Percentiles rank a stretch among this genome's conserved stretches.
Conservation (phyloP, 208 protist species). For the Trypanosoma congolense region DNA sequence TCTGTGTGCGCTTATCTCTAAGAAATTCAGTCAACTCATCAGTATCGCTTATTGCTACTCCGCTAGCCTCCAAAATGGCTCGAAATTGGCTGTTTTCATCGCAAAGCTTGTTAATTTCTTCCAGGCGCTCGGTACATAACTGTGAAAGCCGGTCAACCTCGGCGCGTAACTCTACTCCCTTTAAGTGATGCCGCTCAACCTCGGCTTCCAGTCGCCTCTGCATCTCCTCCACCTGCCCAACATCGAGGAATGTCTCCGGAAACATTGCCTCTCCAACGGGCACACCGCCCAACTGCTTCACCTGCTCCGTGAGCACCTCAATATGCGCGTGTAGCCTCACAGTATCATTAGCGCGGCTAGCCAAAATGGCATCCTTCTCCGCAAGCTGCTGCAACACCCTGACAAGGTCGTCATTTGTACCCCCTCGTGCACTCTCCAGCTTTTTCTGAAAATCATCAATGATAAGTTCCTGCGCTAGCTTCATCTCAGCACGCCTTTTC, state of each 20-base stretch:
- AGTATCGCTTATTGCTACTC: conserved; percentile 29
- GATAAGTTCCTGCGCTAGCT: conserved; percentile 63
- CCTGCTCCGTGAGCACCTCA: conserved; percentile 54
- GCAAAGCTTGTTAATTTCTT: conserved; percentile 35
- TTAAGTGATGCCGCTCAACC: conserved; percentile 51
- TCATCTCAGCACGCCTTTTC: conserved; percentile 69
- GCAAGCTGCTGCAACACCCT: conserved; percentile 57
- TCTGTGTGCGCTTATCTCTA: conserved; percentile 33
- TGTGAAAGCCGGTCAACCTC: conserved; percentile 69
- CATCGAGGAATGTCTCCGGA: conserved; percentile 68
- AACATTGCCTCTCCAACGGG: conserved; percentile 38
- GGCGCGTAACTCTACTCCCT: conserved; percentile 60
- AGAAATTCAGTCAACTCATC: conserved; percentile 40
- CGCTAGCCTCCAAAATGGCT: conserved; percentile 23
- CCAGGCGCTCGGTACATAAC: conserved; percentile 47
- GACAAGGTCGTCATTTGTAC: conserved; percentile 77
- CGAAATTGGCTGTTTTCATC: conserved; percentile 33
- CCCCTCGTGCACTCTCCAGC: conserved; percentile 61
- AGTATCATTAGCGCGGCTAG: conserved; percentile 79
- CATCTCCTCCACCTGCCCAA: conserved; percentile 84
- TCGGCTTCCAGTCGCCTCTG: conserved; percentile 47
- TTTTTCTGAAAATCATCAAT: conserved; percentile 87
- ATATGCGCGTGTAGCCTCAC: conserved; percentile 68
- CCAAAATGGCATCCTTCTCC: conserved; percentile 75
- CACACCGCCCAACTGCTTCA: conserved; percentile 42